A percentile compares a stretch with the other conserved stretches of the same genome.
These are phyloP conservation scores for Theileria parva DNA, from an alignment of 169 alveolate species.

Conservation along the genomic window DNA sequence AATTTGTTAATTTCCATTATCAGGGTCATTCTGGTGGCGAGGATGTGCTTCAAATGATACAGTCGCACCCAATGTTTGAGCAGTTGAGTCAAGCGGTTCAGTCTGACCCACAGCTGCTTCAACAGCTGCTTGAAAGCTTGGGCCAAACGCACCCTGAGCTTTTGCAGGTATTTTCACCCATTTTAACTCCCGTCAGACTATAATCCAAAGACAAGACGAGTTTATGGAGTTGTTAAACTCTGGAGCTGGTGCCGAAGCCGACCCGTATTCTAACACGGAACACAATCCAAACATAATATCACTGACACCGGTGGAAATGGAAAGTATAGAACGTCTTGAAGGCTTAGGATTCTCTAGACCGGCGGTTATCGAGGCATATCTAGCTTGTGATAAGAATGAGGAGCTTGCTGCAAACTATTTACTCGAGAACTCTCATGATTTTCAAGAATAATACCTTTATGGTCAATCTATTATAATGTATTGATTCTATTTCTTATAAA, in stretches of 20 bases:
- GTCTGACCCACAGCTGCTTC: constrained; percentile 87
- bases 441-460: constrained; percentile 33
- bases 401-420: constrained; percentile 89
- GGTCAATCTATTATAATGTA: too few species aligned
- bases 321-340: constrained; percentile 81
- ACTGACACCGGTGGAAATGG: constrained; percentile 90
- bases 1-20: neutral
- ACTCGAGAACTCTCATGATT: constrained; percentile 81
- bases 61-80: constrained; percentile 82
- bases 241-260: constrained; percentile 56
- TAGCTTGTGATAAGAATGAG: constrained; percentile 95
- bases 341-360: constrained; percentile 90
- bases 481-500: neutral
- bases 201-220: constrained; percentile 85
- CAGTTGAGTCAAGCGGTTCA: constrained; percentile 81
- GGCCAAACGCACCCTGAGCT: constrained; percentile 85
- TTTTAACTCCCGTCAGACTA: constrained; percentile 41
- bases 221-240: constrained; percentile 65
- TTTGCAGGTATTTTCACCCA: constrained; percentile 59
- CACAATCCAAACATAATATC: constrained; percentile 60
- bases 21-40: constrained; percentile 15
- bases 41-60: constrained; percentile 56
- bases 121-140: constrained; percentile 79
- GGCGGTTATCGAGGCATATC: constrained; percentile 93
- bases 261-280: constrained; percentile 19